These are phyloP conservation scores for Phytopythium vexans DNA, from an alignment of 352 stramenopile genomes.

Conservation along the genomic window DNA sequence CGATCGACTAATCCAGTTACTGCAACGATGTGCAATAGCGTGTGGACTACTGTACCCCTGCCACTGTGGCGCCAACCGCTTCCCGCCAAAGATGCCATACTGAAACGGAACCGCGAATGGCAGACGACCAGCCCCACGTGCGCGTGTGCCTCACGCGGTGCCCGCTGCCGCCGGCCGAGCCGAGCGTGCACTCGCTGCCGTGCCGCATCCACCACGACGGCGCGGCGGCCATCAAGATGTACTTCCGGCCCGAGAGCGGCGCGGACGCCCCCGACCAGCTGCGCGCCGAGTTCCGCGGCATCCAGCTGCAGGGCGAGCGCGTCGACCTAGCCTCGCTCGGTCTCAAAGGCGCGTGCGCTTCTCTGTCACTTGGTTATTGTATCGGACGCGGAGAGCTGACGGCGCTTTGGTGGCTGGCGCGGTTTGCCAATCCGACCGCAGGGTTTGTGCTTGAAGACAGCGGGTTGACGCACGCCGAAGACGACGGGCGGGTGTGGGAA, in stretches of 20 bases:
- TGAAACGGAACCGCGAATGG: background rate
- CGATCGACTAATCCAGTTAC: too few relatives aligned
- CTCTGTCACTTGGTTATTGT: too few relatives aligned
- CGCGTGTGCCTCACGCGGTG: slow-evolving; percentile 74
- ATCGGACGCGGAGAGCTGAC: background rate
- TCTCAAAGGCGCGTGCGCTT: slow-evolving; percentile 36
- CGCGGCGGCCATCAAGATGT: slow-evolving; percentile 61
- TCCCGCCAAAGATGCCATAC: too few relatives aligned
- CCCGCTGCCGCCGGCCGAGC: slow-evolving; percentile 48
- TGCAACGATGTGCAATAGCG: too few relatives aligned
- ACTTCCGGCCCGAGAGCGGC: slow-evolving; percentile 46
- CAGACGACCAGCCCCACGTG: slow-evolving; percentile 5
- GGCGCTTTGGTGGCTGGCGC: background rate
- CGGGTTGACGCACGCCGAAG: slow-evolving; percentile 44
- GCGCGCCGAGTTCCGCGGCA: slow-evolving; percentile 60
- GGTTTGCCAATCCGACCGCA: slow-evolving; percentile 7
- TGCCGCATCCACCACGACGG: slow-evolving; percentile 74
- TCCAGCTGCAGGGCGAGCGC: slow-evolving; percentile 57
- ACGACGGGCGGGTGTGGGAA: slow-evolving; percentile 74
- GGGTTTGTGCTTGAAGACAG: slow-evolving; percentile 64
- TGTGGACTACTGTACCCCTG: too few relatives aligned
- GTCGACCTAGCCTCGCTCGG: slow-evolving; percentile 36
- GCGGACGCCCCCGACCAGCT: slow-evolving; percentile 16
- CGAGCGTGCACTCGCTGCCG: slow-evolving; percentile 69
- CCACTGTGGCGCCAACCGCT: too few relatives aligned